Evolutionary conservation across 139 green algal species (phyloP).

Genomic region (Chlorella sorokiniana): DNA sequence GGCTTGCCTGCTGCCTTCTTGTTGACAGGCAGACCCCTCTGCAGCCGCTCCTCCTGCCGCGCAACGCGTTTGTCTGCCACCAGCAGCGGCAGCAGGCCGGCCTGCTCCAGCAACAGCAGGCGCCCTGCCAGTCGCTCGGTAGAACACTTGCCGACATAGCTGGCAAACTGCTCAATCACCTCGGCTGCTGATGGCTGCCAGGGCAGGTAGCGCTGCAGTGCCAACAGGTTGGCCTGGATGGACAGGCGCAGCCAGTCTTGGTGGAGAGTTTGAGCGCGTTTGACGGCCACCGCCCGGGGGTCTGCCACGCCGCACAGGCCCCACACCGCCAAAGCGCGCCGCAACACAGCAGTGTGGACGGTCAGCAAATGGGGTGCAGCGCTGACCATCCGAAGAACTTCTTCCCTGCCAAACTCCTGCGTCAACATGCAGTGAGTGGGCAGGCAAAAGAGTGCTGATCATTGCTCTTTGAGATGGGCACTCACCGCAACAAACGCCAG

Average conservation of each 20-base stretch:
- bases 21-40: not conserved
- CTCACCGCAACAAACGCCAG: not conserved
- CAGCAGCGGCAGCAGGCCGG: not conserved
- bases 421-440: not conserved
- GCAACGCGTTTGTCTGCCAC: not conserved
- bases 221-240: conserved; percentile 6
- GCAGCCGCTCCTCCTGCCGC: not conserved
- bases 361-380: too few relatives aligned
- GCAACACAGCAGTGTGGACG: too few relatives aligned
- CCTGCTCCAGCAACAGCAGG: conserved; percentile 11
- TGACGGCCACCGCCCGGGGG: too few relatives aligned
- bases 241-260: too few relatives aligned
- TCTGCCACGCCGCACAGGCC: too few relatives aligned
- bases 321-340: too few relatives aligned
- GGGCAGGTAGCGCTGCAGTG: conserved; percentile 10
- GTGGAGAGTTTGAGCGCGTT: too few relatives aligned
- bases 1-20: not conserved
- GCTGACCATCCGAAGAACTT: too few relatives aligned
- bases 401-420: not conserved
- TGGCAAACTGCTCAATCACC: not conserved
- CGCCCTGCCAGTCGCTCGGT: not conserved
- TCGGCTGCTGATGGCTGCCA: not conserved
- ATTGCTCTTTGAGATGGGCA: not conserved
- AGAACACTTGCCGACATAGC: not conserved
- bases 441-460: not conserved